Base-by-base conservation (phyloP, 768 basidiomycete species). In the Mycena alexandri region DNA sequence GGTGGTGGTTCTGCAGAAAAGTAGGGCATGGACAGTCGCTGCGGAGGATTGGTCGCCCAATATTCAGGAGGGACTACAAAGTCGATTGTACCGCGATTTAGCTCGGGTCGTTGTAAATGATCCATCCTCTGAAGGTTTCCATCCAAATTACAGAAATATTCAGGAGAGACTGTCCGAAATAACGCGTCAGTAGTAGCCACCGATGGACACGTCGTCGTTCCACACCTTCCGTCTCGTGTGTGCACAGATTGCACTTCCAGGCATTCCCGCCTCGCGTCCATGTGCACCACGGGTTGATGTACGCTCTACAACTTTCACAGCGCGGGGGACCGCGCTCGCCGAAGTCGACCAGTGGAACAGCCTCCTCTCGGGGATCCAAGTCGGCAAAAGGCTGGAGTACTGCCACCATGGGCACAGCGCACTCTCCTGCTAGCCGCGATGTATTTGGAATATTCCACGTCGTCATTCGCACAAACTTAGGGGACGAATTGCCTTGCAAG, bases 231-330 rank as follows among this genome's bases (percentile, higher is more conserved):
- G 93, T 95, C 74, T 92, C 88, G 70, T 90, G 86, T 2, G 83
- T 79, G 79, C 98, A 99, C 17, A 99, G 76, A 82, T 99, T 99
- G 77, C 98, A 99, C 72, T 85, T 89, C 94, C 96, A 99, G 71
- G 85, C 88, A 65, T 86, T 85, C 7, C 98, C 98, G 3, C 93
- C 93, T 11, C 91, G 86, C 21, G 86, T 80, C 90, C 94, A 99
- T 25, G 82, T 82, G 77, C 92, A 95, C 95, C 95, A 99, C 0
- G 96, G 93, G 75, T 98, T 99, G 72, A 99, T 84, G 77, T 99
- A 99, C 0, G 86, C 94, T 71, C 94, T 85, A 78, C 98, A 99
- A 38, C 86, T 83, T 50, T 84, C 86, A 73, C 98, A 99, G 36
- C 98, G 86, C 24, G 92, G 86, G 14, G 97, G 98, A 14, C 95